Conservation (phyloP, 345 rosid species). For the Camelina neglecta region DNA sequence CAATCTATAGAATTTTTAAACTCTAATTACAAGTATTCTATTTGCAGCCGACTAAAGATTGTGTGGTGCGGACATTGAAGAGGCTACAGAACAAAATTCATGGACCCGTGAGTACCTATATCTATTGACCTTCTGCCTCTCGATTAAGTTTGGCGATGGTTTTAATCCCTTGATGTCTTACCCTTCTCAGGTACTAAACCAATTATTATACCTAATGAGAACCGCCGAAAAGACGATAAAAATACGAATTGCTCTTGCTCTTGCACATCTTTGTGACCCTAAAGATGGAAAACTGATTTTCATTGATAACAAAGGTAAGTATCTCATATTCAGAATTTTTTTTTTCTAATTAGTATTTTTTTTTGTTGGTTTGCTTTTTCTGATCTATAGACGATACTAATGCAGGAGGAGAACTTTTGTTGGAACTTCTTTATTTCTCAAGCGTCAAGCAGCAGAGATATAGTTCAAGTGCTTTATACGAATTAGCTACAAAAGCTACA, state of each 20-base stretch:
- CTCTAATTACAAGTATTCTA: constrained; percentile 6
- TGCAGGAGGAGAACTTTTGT: constrained; percentile 61
- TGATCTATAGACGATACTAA: neutral
- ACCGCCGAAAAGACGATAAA: constrained; percentile 54
- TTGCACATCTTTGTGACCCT: constrained; percentile 75
- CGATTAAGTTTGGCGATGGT: constrained; percentile 8
- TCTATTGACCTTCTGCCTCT: neutral
- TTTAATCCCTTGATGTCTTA: constrained; percentile 1
- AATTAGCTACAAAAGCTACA: constrained; percentile 59
- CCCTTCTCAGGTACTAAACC: constrained; percentile 56
- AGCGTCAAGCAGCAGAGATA: constrained; percentile 57
- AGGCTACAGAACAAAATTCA: constrained; percentile 70
- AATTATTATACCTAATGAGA: constrained; percentile 62
- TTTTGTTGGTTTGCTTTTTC: constrained; percentile 18
- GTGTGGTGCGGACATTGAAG: constrained; percentile 70
- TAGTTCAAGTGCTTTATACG: constrained; percentile 61
- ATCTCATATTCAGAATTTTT: constrained; percentile 19
- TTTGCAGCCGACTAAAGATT: constrained; percentile 71
- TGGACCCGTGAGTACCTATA: constrained; percentile 58
- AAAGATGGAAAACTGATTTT: constrained; percentile 60
- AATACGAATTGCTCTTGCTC: constrained; percentile 65
- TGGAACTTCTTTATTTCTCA: constrained; percentile 64
- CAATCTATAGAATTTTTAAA: neutral
- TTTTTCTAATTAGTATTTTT: neutral
- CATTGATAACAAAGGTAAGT: constrained; percentile 65